A percentile compares a stretch with the other conserved stretches of the same genome.
These are phyloP conservation scores for Penicillium macrosclerotiorum DNA, from an alignment of 495 filamentous ascomycete species.

Conservation along the genomic window DNA sequence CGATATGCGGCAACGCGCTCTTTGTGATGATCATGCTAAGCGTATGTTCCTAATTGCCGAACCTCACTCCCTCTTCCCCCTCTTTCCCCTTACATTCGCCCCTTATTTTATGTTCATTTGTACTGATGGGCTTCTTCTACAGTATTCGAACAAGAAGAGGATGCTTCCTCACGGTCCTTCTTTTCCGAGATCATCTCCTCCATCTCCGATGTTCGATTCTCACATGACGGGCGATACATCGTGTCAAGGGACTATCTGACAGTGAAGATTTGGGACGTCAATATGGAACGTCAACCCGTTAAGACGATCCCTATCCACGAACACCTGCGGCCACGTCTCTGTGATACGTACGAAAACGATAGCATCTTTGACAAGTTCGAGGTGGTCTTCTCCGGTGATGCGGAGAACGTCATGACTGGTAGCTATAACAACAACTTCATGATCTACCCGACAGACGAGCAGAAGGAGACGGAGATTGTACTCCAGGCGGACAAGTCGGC, in stretches of 20 bases:
- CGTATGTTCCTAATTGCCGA: slow-evolving; percentile 53
- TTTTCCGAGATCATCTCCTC: slow-evolving; percentile 99
- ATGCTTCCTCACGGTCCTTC: slow-evolving; percentile 97
- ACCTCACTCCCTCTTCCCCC: background rate
- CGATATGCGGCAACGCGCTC: slow-evolving; percentile 93
- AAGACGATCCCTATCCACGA: slow-evolving; percentile 99
- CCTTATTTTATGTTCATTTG: background rate
- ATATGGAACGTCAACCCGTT: slow-evolving; percentile 94
- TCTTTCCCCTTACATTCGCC: background rate
- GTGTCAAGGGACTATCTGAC: slow-evolving; percentile 97
- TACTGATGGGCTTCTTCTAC: slow-evolving; percentile 10
- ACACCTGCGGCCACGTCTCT: slow-evolving; percentile 88
- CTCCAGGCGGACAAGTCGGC: slow-evolving; percentile 97
- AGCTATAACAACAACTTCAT: slow-evolving; percentile 99
- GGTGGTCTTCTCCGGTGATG: slow-evolving; percentile 97
- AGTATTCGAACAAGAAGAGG: slow-evolving; percentile 99
- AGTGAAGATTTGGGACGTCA: slow-evolving; percentile 99
- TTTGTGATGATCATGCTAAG: slow-evolving; percentile 95
- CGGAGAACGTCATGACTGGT: slow-evolving; percentile 98
- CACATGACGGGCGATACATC: slow-evolving; percentile 93
- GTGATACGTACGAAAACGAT: slow-evolving; percentile 98
- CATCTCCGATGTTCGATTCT: slow-evolving; percentile 97
- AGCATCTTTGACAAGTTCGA: slow-evolving; percentile 99
- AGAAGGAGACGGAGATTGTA: slow-evolving; percentile 95
- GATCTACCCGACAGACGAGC: slow-evolving; percentile 96